Evolutionary conservation across 2,329 filamentous ascomycete genomes (phyloP).

Genomic region (Leptographium wingfieldii): DNA sequence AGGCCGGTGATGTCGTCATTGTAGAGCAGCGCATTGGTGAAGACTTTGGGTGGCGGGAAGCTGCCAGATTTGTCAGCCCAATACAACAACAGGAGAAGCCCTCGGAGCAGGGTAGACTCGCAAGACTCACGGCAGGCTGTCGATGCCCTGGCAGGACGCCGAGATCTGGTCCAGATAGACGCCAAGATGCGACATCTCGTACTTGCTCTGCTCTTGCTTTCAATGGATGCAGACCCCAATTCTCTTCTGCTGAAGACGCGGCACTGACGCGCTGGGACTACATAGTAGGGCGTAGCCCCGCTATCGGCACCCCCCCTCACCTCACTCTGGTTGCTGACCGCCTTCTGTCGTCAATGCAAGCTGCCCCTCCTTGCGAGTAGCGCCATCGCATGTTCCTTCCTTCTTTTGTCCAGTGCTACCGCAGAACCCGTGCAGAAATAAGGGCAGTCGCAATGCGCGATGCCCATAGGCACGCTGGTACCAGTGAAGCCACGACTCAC

Average conservation of each 20-base stretch:
- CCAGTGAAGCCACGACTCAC: background rate
- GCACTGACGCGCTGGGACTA: background rate
- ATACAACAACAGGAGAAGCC: background rate
- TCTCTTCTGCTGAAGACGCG: background rate
- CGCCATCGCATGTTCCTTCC: slow-evolving; percentile 1
- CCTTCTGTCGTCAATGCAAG: background rate
- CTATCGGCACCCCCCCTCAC: background rate
- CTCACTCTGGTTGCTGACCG: background rate
- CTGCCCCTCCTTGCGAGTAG: background rate
- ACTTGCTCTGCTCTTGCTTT: background rate
- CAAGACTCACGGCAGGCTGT: slow-evolving; percentile 52
- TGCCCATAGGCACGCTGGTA: background rate
- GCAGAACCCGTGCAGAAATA: slow-evolving; percentile 3
- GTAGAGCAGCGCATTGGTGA: slow-evolving; percentile 83
- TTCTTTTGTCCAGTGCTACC: slow-evolving; percentile 2
- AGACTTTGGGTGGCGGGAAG: slow-evolving; percentile 84
- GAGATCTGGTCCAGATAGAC: slow-evolving; percentile 66
- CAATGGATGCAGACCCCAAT: background rate
- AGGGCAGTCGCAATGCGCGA: background rate
- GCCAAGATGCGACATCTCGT: slow-evolving; percentile 52
- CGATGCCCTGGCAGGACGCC: slow-evolving; percentile 63
- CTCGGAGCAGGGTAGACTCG: background rate
- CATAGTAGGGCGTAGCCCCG: background rate
- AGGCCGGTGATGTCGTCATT: slow-evolving; percentile 86
- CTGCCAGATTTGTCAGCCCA: slow-evolving; percentile 27